Conservation (phyloP, 257 asterid genomes). For the Capsicum baccatum region DNA sequence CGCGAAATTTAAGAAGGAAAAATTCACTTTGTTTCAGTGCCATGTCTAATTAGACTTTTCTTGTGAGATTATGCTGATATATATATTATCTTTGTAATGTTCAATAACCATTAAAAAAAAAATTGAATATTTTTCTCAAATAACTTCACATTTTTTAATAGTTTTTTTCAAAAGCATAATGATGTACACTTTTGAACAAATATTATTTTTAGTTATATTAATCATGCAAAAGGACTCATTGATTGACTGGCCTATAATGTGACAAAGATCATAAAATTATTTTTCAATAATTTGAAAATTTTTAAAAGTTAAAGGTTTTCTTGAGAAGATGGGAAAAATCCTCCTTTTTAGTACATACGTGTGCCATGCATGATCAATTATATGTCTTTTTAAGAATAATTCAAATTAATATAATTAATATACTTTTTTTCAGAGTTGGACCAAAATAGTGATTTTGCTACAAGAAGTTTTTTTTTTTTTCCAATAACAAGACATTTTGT, state of each 20-base stretch:
- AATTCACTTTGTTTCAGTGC: no score
- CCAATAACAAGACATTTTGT: neutral
- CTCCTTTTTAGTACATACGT: neutral
- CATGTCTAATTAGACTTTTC: no score
- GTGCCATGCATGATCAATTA: conserved; percentile 10
- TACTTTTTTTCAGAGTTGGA: conserved; percentile 7
- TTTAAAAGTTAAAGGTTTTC: neutral
- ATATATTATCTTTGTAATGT: neutral
- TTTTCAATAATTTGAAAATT: neutral
- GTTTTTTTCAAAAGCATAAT: neutral
- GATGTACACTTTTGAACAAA: conserved; percentile 21
- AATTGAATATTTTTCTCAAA: neutral
- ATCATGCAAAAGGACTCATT: conserved; percentile 20
- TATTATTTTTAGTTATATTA: neutral
- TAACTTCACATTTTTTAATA: neutral
- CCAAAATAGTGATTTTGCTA: conserved; percentile 22
- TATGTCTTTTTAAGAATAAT: neutral
- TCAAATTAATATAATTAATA: neutral
- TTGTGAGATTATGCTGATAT: no score
- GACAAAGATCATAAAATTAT: neutral
- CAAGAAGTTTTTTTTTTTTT: neutral
- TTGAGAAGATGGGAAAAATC: conserved; percentile 22
- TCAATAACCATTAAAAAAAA: neutral
- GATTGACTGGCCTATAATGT: neutral
- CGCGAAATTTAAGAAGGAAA: neutral